Conservation (phyloP, 345 rosid species). For the Hypericum androsaemum region DNA sequence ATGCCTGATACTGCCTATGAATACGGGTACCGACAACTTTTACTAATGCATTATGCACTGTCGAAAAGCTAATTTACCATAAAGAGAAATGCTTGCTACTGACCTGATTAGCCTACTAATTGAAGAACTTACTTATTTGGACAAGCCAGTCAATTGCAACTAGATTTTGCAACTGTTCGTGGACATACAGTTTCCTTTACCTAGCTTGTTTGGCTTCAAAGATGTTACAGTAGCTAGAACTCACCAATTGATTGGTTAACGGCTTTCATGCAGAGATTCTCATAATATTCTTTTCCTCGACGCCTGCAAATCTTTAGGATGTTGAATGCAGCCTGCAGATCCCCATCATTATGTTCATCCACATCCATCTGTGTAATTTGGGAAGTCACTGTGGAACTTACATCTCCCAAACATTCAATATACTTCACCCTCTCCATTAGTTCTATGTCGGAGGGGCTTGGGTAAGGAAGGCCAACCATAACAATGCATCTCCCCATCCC, state of each 20-base stretch:
- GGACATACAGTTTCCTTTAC: background rate
- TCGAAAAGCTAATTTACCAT: no score
- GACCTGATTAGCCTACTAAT: no score
- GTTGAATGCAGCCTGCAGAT: slow-evolving; percentile 51
- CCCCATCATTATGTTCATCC: slow-evolving; percentile 42
- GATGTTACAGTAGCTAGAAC: slow-evolving; percentile 7
- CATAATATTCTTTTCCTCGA: slow-evolving; percentile 86
- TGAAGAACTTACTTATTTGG: no score
- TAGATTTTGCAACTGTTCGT: no score
- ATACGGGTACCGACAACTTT: no score
- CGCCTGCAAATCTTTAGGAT: slow-evolving; percentile 60
- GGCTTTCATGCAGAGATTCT: slow-evolving; percentile 95
- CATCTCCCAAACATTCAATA: slow-evolving; percentile 60
- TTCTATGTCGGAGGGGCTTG: slow-evolving; percentile 74
- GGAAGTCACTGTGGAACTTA: slow-evolving; percentile 23
- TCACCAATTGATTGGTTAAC: slow-evolving; percentile 91
- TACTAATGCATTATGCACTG: no score
- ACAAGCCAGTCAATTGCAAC: no score
- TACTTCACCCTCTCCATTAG: slow-evolving; percentile 81
- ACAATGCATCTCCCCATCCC: slow-evolving; percentile 94
- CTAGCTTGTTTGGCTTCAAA: background rate
- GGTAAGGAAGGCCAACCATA: slow-evolving; percentile 95
- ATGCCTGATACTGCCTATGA: no score
- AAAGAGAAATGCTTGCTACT: no score
- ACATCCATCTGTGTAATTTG: slow-evolving; percentile 30